These are phyloP conservation scores for Salvia miltiorrhiza DNA, from an alignment of 257 asterid genomes.

Conservation along the genomic window DNA sequence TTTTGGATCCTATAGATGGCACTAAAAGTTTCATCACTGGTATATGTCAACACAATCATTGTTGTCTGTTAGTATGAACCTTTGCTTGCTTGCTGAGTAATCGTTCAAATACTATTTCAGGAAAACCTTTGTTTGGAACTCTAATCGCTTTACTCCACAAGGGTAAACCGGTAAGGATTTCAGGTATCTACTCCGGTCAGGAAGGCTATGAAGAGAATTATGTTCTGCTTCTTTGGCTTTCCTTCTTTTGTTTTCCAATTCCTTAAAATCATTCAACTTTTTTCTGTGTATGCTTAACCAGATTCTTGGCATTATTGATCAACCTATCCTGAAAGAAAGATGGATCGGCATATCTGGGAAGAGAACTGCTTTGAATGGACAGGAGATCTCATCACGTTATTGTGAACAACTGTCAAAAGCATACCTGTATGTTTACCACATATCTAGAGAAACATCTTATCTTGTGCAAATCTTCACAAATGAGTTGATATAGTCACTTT, in stretches of 20 bases:
- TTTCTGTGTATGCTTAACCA: constrained; percentile 25
- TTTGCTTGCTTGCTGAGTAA: constrained; percentile 13
- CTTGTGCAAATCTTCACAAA: not conserved
- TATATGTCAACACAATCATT: constrained; percentile 15
- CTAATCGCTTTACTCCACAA: constrained; percentile 77
- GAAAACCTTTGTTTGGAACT: constrained; percentile 95
- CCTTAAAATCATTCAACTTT: not conserved
- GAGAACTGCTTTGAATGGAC: constrained; percentile 76
- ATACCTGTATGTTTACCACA: constrained; percentile 56
- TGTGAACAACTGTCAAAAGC: constrained; percentile 85
- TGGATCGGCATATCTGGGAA: constrained; percentile 83
- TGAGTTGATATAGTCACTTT: not conserved
- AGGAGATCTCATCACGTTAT: constrained; percentile 64
- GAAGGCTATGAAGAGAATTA: constrained; percentile 15
- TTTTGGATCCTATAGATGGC: constrained; percentile 96
- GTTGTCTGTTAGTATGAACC: not conserved
- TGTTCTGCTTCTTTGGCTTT: constrained; percentile 1
- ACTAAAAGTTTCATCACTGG: constrained; percentile 97
- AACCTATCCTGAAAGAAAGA: constrained; percentile 91
- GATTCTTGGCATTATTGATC: constrained; percentile 95
- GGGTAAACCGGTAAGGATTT: constrained; percentile 81
- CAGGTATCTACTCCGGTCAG: constrained; percentile 15
- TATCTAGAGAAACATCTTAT: not conserved
- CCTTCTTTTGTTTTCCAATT: constrained; percentile 1
- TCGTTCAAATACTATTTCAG: constrained; percentile 32